Evolutionary conservation across 1,284 basidiomycete species (phyloP).

Genomic region (Boletus hoseneyae): DNA sequence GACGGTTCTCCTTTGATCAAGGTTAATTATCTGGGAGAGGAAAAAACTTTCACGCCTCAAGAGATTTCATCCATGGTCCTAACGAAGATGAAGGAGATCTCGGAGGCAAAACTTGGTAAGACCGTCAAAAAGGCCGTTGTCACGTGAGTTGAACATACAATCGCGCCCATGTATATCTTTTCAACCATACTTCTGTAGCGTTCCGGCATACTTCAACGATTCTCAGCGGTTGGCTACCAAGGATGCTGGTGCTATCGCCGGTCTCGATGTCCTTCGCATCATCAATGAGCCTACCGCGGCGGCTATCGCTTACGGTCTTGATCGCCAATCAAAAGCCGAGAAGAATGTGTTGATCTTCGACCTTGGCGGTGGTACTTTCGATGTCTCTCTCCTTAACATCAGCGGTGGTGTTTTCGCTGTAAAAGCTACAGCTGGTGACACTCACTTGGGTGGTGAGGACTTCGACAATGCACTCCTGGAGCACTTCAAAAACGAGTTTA

Average conservation of each 20-base stretch:
- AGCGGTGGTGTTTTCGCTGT: constrained; percentile 97
- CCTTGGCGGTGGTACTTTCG: constrained; percentile 98
- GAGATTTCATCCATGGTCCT: constrained; percentile 99
- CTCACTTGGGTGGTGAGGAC: constrained; percentile 96
- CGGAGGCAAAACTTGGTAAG: constrained; percentile 96
- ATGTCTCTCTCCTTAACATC: constrained; percentile 97
- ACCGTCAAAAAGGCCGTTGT: constrained; percentile 95
- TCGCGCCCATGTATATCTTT: neutral
- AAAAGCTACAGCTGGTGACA: constrained; percentile 97
- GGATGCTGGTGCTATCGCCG: constrained; percentile 91
- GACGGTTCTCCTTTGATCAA: constrained; percentile 95
- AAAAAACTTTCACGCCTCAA: constrained; percentile 95
- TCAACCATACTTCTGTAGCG: constrained; percentile 39
- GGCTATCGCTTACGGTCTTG: constrained; percentile 92
- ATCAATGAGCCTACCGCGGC: constrained; percentile 97
- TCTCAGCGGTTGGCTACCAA: constrained; percentile 95
- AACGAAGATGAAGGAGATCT: constrained; percentile 99
- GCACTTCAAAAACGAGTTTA: constrained; percentile 99
- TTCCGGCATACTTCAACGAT: constrained; percentile 98
- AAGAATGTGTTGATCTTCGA: constrained; percentile 99
- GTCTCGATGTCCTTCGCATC: constrained; percentile 94
- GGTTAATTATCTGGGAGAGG: constrained; percentile 91
- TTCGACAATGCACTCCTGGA: constrained; percentile 98
- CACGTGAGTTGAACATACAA: constrained; percentile 52
- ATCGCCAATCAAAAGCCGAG: constrained; percentile 86